phyloP scores from a whole-genome alignment of 2,329 filamentous ascomycete species.

The Cladophialophora carrionii region DNA sequence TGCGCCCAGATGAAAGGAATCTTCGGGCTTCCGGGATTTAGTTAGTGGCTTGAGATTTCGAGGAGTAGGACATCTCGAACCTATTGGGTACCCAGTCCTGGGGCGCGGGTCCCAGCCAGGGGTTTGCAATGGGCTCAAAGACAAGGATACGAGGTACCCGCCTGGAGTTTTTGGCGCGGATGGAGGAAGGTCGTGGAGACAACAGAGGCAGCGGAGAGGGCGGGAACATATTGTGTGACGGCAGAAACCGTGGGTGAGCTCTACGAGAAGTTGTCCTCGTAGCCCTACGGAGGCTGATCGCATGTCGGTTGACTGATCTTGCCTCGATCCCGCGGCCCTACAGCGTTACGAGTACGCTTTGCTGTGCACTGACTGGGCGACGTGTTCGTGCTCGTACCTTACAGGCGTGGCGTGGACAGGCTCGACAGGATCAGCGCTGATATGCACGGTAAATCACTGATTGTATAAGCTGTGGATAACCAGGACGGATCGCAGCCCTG shows the following conservation, averaged over 20 bases:
- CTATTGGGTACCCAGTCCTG: not conserved
- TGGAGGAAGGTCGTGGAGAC: not conserved
- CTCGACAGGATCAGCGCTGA: not conserved
- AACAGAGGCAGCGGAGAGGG: not conserved
- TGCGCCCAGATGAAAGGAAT: not conserved
- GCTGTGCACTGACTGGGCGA: not conserved
- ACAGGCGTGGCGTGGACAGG: no score
- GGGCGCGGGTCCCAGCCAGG: not conserved
- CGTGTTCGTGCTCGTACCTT: not conserved
- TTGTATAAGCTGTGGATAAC: conserved; percentile 1
- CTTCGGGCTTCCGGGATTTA: not conserved
- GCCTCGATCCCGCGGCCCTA: not conserved
- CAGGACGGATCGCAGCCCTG: not conserved
- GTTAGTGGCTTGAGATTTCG: not conserved
- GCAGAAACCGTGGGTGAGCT: not conserved
- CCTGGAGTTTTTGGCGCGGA: not conserved
- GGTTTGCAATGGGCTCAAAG: not conserved
- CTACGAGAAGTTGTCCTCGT: not conserved
- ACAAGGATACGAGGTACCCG: not conserved
- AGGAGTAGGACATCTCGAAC: not conserved
- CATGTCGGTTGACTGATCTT: not conserved
- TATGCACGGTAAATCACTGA: conserved; percentile 6
- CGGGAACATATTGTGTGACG: not conserved
- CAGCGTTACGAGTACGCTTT: not conserved
- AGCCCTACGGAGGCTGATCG: not conserved